Percentiles rank a stretch among this genome's conserved stretches.
These are phyloP conservation scores for Plasmodium sp. DNA, from an alignment of 169 alveolate species.

Conservation along the genomic window DNA sequence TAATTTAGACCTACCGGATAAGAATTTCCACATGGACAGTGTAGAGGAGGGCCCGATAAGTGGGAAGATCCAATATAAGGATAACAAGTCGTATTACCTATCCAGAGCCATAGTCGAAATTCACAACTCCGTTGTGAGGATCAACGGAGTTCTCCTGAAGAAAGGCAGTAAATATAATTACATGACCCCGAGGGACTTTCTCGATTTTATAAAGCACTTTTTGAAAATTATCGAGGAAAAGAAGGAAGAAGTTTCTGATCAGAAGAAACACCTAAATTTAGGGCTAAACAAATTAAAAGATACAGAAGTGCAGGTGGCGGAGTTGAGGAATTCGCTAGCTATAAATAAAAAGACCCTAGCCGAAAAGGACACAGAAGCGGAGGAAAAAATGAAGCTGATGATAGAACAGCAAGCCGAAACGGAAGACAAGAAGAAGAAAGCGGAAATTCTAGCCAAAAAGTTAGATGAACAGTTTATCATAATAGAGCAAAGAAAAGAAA, in stretches of 20 bases:
- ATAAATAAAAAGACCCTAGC: conserved; percentile 91
- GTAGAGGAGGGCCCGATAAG: conserved; percentile 64
- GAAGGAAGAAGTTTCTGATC: conserved; percentile 93
- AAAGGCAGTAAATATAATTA: conserved; percentile 69
- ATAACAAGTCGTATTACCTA: conserved; percentile 40
- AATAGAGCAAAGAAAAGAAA: conserved; percentile 89
- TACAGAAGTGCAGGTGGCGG: conserved; percentile 94
- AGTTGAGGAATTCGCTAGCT: conserved; percentile 91
- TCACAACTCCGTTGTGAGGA: conserved; percentile 40
- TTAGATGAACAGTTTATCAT: conserved; percentile 92
- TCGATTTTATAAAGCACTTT: conserved; percentile 96
- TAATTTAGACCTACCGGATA: conserved; percentile 79
- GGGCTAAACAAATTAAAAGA: conserved; percentile 96
- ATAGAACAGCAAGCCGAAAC: conserved; percentile 95
- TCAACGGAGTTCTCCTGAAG: conserved; percentile 51
- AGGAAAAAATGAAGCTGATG: conserved; percentile 94
- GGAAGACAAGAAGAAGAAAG: conserved; percentile 92
- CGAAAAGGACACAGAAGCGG: conserved; percentile 96
- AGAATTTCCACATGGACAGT: conserved; percentile 44
- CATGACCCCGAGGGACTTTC: conserved; percentile 95
- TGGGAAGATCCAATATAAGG: conserved; percentile 50
- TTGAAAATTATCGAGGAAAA: conserved; percentile 92
- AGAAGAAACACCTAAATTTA: conserved; percentile 93
- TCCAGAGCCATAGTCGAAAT: conserved; percentile 73
- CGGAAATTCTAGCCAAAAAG: conserved; percentile 90